phyloP scores from a whole-genome alignment of 768 basidiomycete species.

The Mycena kentingensis region DNA sequence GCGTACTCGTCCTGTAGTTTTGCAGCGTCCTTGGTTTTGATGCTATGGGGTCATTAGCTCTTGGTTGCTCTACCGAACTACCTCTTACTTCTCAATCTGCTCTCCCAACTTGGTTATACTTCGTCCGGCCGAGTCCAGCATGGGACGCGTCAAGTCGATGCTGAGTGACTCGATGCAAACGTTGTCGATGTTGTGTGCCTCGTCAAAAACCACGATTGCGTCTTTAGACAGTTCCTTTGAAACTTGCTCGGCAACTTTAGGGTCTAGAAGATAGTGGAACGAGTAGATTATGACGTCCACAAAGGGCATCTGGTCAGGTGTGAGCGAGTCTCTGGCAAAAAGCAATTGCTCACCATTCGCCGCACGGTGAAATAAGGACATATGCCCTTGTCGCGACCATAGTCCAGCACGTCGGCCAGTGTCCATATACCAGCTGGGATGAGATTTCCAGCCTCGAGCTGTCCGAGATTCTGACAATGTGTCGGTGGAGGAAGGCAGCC shows the following conservation, averaged over 20 bases:
- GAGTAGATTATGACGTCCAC: slow-evolving; percentile 98
- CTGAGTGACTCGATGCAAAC: slow-evolving; percentile 98
- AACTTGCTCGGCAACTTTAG: slow-evolving; percentile 98
- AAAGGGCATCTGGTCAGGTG: slow-evolving; percentile 79
- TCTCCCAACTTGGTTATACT: slow-evolving; percentile 86
- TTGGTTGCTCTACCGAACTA: neutral
- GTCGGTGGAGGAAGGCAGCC: neutral
- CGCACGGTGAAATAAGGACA: slow-evolving; percentile 98
- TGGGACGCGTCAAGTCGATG: slow-evolving; percentile 94
- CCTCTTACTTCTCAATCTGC: slow-evolving; percentile 90
- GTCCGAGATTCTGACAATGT: slow-evolving; percentile 69
- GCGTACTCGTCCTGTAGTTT: slow-evolving; percentile 97
- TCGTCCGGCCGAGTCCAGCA: slow-evolving; percentile 92
- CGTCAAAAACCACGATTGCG: slow-evolving; percentile 98
- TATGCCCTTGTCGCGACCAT: slow-evolving; percentile 80
- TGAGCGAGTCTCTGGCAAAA: neutral
- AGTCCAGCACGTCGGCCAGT: slow-evolving; percentile 86
- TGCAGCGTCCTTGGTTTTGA: slow-evolving; percentile 89
- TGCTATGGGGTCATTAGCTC: slow-evolving; percentile 48
- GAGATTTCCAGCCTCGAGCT: slow-evolving; percentile 77
- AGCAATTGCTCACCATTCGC: slow-evolving; percentile 69
- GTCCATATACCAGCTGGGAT: slow-evolving; percentile 92
- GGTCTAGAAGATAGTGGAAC: slow-evolving; percentile 97
- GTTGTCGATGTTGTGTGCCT: slow-evolving; percentile 99
- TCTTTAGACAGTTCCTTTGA: slow-evolving; percentile 98